phyloP scores from a whole-genome alignment of 2,329 filamentous ascomycete genomes.

The Metarhizium anisopliae region DNA sequence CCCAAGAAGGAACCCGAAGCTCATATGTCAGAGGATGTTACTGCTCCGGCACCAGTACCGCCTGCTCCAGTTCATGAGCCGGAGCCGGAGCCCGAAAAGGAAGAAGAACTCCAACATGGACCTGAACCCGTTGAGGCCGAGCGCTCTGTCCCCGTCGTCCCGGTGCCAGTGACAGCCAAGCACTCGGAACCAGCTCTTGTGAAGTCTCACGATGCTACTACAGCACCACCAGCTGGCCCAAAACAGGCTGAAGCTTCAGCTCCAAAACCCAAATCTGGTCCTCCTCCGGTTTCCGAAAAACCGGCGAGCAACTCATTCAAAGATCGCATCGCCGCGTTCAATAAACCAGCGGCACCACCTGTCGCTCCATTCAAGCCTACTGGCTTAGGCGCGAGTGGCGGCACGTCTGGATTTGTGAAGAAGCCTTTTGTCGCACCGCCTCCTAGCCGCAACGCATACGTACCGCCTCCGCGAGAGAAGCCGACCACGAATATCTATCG shows the following conservation, averaged over 20 bases:
- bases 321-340: constrained; percentile 95
- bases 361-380: constrained; percentile 83
- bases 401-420: constrained; percentile 70
- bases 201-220: constrained; percentile 5
- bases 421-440: constrained; percentile 95
- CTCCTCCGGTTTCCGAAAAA: constrained; percentile 65
- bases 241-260: constrained; percentile 28
- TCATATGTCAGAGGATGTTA: constrained; percentile 24
- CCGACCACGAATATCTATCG: constrained; percentile 70
- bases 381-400: constrained; percentile 42
- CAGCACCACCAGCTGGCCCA: constrained; percentile 16
- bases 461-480: constrained; percentile 65
- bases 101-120: constrained; percentile 18
- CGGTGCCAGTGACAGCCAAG: constrained; percentile 18
- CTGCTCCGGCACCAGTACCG: constrained; percentile 24
- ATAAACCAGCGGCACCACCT: constrained; percentile 77
- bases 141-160: constrained; percentile 22
- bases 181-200: constrained; percentile 18
- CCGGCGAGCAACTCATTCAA: constrained; percentile 71
- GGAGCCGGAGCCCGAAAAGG: constrained; percentile 24
- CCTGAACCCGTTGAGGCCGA: constrained; percentile 22
- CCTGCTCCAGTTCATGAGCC: constrained; percentile 13
- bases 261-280: constrained; percentile 34
- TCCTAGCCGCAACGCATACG: constrained; percentile 82
- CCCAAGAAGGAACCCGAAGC: constrained; percentile 47